Evolutionary conservation across 768 basidiomycete genomes (phyloP), one percentile per base, ranked within the genome.

Genomic region (Thelephora aurantiotincta): DNA sequence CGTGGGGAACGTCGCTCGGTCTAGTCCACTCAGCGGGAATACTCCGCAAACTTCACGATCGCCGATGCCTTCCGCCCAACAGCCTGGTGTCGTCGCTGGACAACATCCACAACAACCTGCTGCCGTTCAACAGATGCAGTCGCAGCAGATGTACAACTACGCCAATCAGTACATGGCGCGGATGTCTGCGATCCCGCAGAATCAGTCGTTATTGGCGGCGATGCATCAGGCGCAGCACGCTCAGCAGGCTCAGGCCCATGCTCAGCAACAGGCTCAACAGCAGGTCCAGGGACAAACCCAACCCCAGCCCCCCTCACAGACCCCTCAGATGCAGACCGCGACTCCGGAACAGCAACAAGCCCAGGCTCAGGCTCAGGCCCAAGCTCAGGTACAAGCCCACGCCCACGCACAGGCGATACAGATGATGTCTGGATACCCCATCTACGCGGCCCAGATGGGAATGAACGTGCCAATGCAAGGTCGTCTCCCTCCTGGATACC

Each of bases 211-310:
- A 45, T 50, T 49, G 6, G 50, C 41, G 1, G 51, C 47, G 5
- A 35, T 46, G 43, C 45, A 37, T 30, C 62, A 64, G 44, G 33
- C 43, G 13, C 57, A 54, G 43, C 57, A 50, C 9, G 45, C 41
- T 46, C 47, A 53, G 12, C 60, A 57, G 42, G 50, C 43, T 5
- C 45, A 38, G 0, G 41, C 53, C 12, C 55, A 57, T 35, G 46
- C 53, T 19, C 55, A 53, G n/a, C 50, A 51, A 6, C 57, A 56
- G 11, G 49, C 48, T 9, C 52, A 54, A 20, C 58, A 57, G 34
- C 61, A 46, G 19, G 48, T 36, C 13, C 60, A 51, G 43, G 55
- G 59, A 33, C 57, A 59, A 37, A 38, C 33, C 30, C 57, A 53
- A 37, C 26, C 47, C 34, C 53, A 52, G 1, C 52, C 45, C 6